Base-by-base conservation (phyloP, 257 asterid species). In the Euphrasia confusa region DNA sequence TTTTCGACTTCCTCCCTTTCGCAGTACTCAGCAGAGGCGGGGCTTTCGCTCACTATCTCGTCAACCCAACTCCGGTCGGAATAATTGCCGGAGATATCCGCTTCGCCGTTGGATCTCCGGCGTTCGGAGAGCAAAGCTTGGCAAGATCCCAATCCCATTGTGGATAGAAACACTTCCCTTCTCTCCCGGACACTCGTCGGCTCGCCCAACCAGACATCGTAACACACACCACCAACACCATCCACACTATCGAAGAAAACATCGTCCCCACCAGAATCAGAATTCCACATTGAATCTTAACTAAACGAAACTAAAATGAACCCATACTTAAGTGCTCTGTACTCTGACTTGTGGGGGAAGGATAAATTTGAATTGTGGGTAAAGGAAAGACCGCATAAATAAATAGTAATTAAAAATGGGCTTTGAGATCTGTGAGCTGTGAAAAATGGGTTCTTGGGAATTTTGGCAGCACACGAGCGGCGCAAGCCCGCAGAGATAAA, bases 191-290 rank as follows among this genome's bases (percentile, higher is more conserved):
- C 87, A 50, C 95, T 82, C 24, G 8, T 70, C 0, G 92, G 95
- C 73, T 81, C 94, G 33, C 64, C 76, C 72, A 78, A 63, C 98
- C 96, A 88, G 74, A 84, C 13, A 52, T 74, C 84, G 54, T 79
- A 21, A 21, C 24, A 21, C 24, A 81, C 54, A 60, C 84, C 30
- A 3, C 67, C 50, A 81, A 70, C 26, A 7, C 39, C 39, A 18
- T 90, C 89, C 3, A 32, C 56, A 3, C 86, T 28, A 70, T 85
- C 96, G 68, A 83, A 85, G 89, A 88, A 90, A 47, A 73, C 68
- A 69, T 85, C 98, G 14, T 79, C 85, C 24, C 24, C 24, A 48
- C 33, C 21, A 50, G 63, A 27, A 11, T 42, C 73, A 72, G 15
- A 76, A 68, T 55, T 39, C 76, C 79, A 74, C 80, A 82, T 74